Evolutionary conservation across 1,284 basidiomycete species (phyloP).

Genomic region (Ceratobasidium sp.): DNA sequence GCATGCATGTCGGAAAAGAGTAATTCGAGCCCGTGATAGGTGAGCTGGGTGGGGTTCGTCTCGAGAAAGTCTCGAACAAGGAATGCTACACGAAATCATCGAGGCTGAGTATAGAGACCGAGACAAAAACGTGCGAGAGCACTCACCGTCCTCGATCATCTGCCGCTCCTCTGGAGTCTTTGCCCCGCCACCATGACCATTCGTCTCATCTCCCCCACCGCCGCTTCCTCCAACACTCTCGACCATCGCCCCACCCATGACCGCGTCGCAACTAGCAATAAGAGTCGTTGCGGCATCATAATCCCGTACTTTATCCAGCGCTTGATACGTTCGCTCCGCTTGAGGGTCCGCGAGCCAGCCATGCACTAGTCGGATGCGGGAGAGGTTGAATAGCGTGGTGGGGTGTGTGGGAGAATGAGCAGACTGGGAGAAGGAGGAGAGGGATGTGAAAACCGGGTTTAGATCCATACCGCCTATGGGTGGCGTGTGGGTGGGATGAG

Average conservation of each 20-base stretch:
- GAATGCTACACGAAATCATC: constrained; percentile 64
- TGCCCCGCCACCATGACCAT: neutral
- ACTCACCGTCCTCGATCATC: constrained; percentile 33
- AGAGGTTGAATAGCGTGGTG: constrained; percentile 86
- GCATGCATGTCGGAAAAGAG: constrained; percentile 59
- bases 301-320: constrained; percentile 64
- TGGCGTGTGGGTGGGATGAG: constrained; percentile 44
- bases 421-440: constrained; percentile 74
- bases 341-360: constrained; percentile 92
- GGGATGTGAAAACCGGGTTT: constrained; percentile 82
- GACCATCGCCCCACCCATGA: constrained; percentile 36
- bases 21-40: constrained; percentile 78
- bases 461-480: constrained; percentile 81
- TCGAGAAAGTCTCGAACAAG: constrained; percentile 79
- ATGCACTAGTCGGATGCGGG: constrained; percentile 84
- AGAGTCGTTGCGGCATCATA: constrained; percentile 54
- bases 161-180: constrained; percentile 52
- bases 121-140: neutral
- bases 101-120: neutral
- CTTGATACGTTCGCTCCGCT: constrained; percentile 67
- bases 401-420: constrained; percentile 70
- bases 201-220: neutral
- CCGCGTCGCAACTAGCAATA: constrained; percentile 15
- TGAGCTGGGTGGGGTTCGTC: constrained; percentile 82
- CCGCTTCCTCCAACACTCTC: constrained; percentile 3